Evolutionary conservation across 805 yeast species (phyloP).

Genomic region (Barnettozyma siamensis): DNA sequence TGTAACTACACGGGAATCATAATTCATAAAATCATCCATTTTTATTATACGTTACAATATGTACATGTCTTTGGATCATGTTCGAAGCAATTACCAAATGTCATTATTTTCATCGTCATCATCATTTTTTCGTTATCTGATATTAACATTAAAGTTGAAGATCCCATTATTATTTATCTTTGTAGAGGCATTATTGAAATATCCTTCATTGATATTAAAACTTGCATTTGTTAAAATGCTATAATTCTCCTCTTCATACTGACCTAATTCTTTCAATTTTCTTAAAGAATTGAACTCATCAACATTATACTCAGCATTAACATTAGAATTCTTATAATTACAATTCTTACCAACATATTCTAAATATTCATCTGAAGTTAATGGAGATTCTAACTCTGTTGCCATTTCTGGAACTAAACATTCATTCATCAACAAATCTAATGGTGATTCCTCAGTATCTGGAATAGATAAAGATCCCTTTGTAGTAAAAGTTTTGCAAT

Average conservation of each 20-base stretch:
- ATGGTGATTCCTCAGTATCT: conserved; percentile 4
- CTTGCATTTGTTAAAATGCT: conserved; percentile 10
- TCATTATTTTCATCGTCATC: too few species aligned
- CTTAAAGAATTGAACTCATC: too few species aligned
- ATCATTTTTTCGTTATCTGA: too few species aligned
- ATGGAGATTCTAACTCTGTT: background rate
- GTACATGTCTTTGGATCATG: too few species aligned
- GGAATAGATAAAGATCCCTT: conserved; percentile 17
- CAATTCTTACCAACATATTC: background rate
- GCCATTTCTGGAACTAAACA: background rate
- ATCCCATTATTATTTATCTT: background rate
- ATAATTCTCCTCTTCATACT: conserved; percentile 2
- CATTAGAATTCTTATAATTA: too few species aligned
- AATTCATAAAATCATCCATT: too few species aligned
- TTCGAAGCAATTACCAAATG: too few species aligned
- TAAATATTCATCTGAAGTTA: background rate
- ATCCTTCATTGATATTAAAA: conserved; percentile 8
- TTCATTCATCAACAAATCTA: background rate
- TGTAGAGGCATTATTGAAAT: background rate
- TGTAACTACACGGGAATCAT: too few species aligned
- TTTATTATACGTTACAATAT: too few species aligned
- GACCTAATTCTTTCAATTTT: background rate
- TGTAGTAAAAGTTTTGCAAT: conserved; percentile 17
- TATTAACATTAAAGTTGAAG: background rate
- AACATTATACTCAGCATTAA: too few species aligned